Evolutionary conservation across 257 asterid genomes (phyloP), one percentile per base, ranked within the genome.

Genomic region (Salvia rosmarinus): DNA sequence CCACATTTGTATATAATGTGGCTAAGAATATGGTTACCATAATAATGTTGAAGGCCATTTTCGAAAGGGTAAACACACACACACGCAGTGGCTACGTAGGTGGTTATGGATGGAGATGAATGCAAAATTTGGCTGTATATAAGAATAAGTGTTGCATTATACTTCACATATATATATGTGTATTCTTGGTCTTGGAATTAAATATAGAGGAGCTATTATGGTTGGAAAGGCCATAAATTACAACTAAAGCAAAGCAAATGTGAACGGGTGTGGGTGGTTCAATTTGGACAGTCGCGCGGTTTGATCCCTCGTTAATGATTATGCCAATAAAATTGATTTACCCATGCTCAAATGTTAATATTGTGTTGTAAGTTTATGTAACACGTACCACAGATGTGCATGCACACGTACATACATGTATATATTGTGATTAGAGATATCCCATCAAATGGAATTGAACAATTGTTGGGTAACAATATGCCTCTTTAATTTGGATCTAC

Each of bases 201-300:
- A 62, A 62, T 62, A 43, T 42, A 1, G 62, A 67, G 68, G 61
- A 32, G 59, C 40, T 61, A 46, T 43, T 64, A 20, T 67, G 81
- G 85, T 75, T 75, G 81, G 19, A 55, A 71, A 62, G 67, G 47
- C 70, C 77, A 51, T 52, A 12, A n/a, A 44, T 10, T 43, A 16
- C 14, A 64, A 37, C 52, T 61, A 64, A 51, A 49, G 55, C 42
- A 78, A 69, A 75, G 74, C 46, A 67, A 65, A n/a, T 39, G 17
- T 47, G 70, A 42, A 54, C 10, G 13, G 8, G 63, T 28, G 13
- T 10, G 13, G 8, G 63, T 28, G 13, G 76, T 55, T 50, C 67
- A 82, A 60, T 78, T 68, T 47, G 76, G 76, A 50, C 64, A 72
- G 82, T 72, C 72, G 77, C 77, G 58, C 44, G 3, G 72, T 47